Conservation (phyloP, 2,329 filamentous ascomycete species). For the Xylaria sp. region DNA sequence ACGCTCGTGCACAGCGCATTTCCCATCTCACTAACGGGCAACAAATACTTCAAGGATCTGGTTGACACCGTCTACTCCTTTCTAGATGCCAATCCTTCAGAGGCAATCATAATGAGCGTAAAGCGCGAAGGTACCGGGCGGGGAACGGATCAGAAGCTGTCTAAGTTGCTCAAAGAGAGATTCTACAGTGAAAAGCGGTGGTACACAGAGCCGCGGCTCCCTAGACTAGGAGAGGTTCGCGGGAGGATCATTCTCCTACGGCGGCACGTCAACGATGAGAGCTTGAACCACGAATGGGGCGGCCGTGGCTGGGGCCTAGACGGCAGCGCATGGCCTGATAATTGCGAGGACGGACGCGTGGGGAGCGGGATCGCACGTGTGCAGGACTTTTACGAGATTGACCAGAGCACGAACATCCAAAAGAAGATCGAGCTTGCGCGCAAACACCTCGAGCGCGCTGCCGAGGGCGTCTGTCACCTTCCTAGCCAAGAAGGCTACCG, state of each 20-base stretch:
- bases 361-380: slow-evolving; percentile 81
- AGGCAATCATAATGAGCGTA: slow-evolving; percentile 85
- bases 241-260: slow-evolving; percentile 87
- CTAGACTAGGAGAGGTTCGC: slow-evolving; percentile 79
- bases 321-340: slow-evolving; percentile 82
- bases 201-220: slow-evolving; percentile 82
- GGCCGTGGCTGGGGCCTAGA: slow-evolving; percentile 68
- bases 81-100: slow-evolving; percentile 79
- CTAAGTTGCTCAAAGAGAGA: slow-evolving; percentile 75
- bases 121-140: slow-evolving; percentile 91
- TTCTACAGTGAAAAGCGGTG: slow-evolving; percentile 74
- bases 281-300: slow-evolving; percentile 62
- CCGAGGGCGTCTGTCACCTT: slow-evolving; percentile 60
- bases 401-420: slow-evolving; percentile 77
- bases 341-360: slow-evolving; percentile 79
- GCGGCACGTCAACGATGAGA: slow-evolving; percentile 75
- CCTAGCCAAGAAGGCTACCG: slow-evolving; percentile 51
- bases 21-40: slow-evolving; percentile 84
- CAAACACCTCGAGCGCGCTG: slow-evolving; percentile 80
- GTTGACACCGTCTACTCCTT: slow-evolving; percentile 79
- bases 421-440: slow-evolving; percentile 81
- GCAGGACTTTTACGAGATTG: slow-evolving; percentile 94
- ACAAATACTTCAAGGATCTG: slow-evolving; percentile 80
- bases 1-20: slow-evolving; percentile 91
- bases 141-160: slow-evolving; percentile 81